Percentiles rank a stretch among this genome's conserved stretches.
Evolutionary conservation across 2,329 filamentous ascomycete genomes (phyloP).

Genomic region (Alternaria conjuncta): DNA sequence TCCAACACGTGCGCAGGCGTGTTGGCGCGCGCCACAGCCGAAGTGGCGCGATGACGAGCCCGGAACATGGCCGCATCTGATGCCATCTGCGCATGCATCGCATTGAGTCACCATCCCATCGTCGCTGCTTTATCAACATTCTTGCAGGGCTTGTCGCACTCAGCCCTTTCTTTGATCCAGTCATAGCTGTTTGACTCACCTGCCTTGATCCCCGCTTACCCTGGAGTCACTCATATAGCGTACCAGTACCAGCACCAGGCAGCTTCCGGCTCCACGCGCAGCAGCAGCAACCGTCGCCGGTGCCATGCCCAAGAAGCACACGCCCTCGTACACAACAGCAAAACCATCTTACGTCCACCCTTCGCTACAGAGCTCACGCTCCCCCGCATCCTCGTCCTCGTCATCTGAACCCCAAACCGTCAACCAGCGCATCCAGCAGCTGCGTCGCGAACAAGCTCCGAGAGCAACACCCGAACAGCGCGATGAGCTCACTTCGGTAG

Average conservation of each 20-base stretch:
- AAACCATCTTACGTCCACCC: slow-evolving; percentile 51
- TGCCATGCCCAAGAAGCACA: slow-evolving; percentile 58
- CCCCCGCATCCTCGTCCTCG: slow-evolving; percentile 28
- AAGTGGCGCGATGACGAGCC: slow-evolving; percentile 13
- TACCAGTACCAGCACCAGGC: neutral
- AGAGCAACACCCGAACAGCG: slow-evolving; percentile 50
- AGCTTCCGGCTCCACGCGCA: neutral
- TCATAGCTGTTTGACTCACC: slow-evolving; percentile 17
- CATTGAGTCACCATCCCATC: slow-evolving; percentile 7
- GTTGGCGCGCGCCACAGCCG: neutral
- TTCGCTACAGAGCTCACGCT: slow-evolving; percentile 40
- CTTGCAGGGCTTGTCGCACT: neutral
- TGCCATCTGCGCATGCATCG: neutral
- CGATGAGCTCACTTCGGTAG: slow-evolving; percentile 52
- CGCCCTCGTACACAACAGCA: slow-evolving; percentile 50
- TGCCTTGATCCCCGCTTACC: slow-evolving; percentile 9
- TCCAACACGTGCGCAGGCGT: neutral
- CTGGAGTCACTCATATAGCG: slow-evolving; percentile 8
- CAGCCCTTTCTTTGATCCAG: neutral
- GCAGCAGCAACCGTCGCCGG: slow-evolving; percentile 1
- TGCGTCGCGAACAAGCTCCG: slow-evolving; percentile 53
- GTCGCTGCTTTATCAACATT: neutral
- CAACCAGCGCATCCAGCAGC: slow-evolving; percentile 56
- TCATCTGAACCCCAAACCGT: slow-evolving; percentile 47
- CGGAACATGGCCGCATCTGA: neutral